Evolutionary conservation across 352 stramenopile genomes (phyloP), one percentile per base, ranked within the genome.

Genomic region (Pythium chondricola): DNA sequence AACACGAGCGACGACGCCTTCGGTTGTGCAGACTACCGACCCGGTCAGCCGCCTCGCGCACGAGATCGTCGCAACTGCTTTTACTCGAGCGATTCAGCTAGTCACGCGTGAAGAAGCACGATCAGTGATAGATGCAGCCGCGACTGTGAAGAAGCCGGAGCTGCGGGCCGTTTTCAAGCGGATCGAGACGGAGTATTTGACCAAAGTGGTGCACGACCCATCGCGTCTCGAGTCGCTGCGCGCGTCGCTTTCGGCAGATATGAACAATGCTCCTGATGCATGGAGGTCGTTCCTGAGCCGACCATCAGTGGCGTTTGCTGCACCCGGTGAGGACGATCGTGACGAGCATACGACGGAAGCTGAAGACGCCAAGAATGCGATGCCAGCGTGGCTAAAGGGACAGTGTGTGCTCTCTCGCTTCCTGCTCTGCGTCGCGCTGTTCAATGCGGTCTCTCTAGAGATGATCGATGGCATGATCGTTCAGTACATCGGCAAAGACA

Each of bases 391-490:
- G 53, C 13, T 61, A 13, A 27, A 8, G 4, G 14, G 33, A 6
- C 35, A 55, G 4, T 52, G 26, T 33, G 25, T 47, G 1, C 26
- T 56, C 17, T 38, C 56, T 33, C 32, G 43, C 2, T 41, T 57
- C n/a, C 18, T 48, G 3, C 22, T 63, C 11, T 39, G 35, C 25
- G 14, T 46, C 14, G 22, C 17, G 8, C 25, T 42, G 11, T 58
- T 58, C 27, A 20, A 31, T 3, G 24, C 13, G 16, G 24, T 48
- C 1, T 21, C 24, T 2, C 5, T 30, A 13, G 21, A 49, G 16
- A 21, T 55, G 22, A 11, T 61, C n/a, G 52, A 61, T 13, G 17
- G 16, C 8, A n/a, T 61, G 20, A 40, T 38, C 25, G 21, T 17
- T 3, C 24, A 43, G 3, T 50, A 61, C 31, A 11, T 61, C 11